Percentiles rank a stretch among this genome's conserved stretches.
phyloP scores from a whole-genome alignment of 495 filamentous ascomycete species.

The Penicillium psychrofluorescens region DNA sequence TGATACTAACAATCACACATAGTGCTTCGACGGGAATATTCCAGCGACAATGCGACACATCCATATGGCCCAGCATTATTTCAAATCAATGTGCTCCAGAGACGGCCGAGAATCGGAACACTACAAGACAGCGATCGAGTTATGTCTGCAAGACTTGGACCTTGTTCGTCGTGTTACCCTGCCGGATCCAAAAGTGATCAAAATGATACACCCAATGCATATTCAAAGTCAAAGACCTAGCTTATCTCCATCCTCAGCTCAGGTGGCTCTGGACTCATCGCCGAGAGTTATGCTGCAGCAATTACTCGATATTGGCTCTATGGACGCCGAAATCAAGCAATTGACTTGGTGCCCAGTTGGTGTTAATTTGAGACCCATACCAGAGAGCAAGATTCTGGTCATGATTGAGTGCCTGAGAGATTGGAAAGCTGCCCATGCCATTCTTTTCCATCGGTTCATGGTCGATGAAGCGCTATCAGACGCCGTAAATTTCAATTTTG shows the following conservation, averaged over 20 bases:
- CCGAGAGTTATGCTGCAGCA: constrained; percentile 1
- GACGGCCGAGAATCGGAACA: background rate
- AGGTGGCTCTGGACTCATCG: background rate
- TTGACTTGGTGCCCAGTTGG: constrained; percentile 1
- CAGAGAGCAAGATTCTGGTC: background rate
- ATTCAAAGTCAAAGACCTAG: background rate
- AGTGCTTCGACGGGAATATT: constrained; percentile 6
- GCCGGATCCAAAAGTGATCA: background rate
- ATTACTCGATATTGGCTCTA: constrained; percentile 2
- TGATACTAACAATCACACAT: background rate
- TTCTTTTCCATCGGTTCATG: background rate
- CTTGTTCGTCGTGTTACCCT: constrained; percentile 1
- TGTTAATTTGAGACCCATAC: background rate
- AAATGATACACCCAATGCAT: background rate
- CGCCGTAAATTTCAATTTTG: background rate
- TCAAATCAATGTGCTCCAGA: background rate
- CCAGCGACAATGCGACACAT: constrained; percentile 4
- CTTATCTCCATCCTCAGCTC: background rate
- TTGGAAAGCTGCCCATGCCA: constrained; percentile 1
- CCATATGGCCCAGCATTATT: constrained; percentile 2
- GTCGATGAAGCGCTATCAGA: background rate
- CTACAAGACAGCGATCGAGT: background rate
- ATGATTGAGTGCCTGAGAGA: background rate
- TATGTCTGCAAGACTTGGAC: constrained; percentile 3
- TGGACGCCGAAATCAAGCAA: constrained; percentile 2